Base-by-base conservation (phyloP, 441 rosid genomes). In the Metrosideros polymorpha region DNA sequence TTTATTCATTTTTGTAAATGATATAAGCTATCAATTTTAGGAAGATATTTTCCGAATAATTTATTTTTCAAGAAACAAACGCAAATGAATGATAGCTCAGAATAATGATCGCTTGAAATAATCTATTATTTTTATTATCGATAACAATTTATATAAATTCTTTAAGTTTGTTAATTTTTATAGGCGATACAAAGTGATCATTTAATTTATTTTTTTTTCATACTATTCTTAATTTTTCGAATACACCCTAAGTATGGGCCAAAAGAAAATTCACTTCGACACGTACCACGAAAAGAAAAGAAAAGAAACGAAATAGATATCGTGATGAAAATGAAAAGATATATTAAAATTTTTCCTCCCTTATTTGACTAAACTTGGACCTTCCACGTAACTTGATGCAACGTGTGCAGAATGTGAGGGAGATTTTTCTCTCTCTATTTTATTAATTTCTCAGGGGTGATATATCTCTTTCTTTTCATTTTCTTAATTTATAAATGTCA, bases 11-110 rank as follows among this genome's bases (percentile, higher is more conserved):
- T 27, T 27, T 1, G 8, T 30, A 61, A 61, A 18, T 0, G 10
- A 15, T 3, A 15, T 3, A 30, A 30, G 9, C 32, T 30, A 18
- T 61, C 4, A 30, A 15, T 29, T 9, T 9, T 61, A 14, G 1
- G 30, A n/a, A 59, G 14, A 1, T 1, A 59, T 29, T 14, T 59
- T 9, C 25, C 3, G 29, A 59, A 29, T 29, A 1, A 29, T 15
- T 1, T 17, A 1, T 59, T 3, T 6, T 13, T 0, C 10, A 3
- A 5, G 0, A 29, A 61, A 7, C 22, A 61, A 59, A 61, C 1
- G 2, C 5, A 0, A 1, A 50, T 14, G 52, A 50, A 50, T 50
- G 6, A 50, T 50, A 50, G 52, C 52, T 13, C 4, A 17, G 17
- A 50, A 50, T n/a, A n/a, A n/a, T n/a, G n/a, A 50, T 13, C 47